These are phyloP conservation scores for Microdochium nivale DNA, from an alignment of 2,329 filamentous ascomycete species.

Conservation along the genomic window DNA sequence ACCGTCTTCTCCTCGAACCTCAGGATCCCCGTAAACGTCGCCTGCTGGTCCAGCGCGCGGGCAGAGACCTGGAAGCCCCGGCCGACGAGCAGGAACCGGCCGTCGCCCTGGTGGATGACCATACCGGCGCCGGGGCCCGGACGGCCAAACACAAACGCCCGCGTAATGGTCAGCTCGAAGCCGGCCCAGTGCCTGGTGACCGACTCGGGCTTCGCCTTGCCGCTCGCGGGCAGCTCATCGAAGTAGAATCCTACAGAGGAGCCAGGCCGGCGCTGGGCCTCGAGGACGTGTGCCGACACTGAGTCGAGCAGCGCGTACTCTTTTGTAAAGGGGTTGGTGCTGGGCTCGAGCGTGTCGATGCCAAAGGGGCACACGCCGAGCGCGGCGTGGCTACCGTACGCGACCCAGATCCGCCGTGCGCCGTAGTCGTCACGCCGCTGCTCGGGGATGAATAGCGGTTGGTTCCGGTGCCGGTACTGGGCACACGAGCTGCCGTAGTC, in stretches of 20 bases:
- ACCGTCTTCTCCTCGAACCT: slow-evolving; percentile 18
- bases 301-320: slow-evolving; percentile 24
- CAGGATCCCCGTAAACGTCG: background rate
- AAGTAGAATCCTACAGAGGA: slow-evolving; percentile 22
- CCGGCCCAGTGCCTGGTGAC: slow-evolving; percentile 16
- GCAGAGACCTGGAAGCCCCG: slow-evolving; percentile 7
- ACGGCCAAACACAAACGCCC: slow-evolving; percentile 21
- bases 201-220: slow-evolving; percentile 8
- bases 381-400: slow-evolving; percentile 21
- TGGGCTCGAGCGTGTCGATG: slow-evolving; percentile 16
- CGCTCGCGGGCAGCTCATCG: slow-evolving; percentile 10
- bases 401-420: slow-evolving; percentile 29
- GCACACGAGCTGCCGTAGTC: slow-evolving; percentile 32
- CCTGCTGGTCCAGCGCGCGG: slow-evolving; percentile 8
- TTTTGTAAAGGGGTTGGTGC: slow-evolving; percentile 14
- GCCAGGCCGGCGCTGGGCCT: slow-evolving; percentile 25
- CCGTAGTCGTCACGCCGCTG: slow-evolving; percentile 39
- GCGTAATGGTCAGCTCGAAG: slow-evolving; percentile 22
- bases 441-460: slow-evolving; percentile 43
- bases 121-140: slow-evolving; percentile 10
- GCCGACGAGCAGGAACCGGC: slow-evolving; percentile 16
- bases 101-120: slow-evolving; percentile 14
- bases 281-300: slow-evolving; percentile 5
- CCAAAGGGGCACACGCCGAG: slow-evolving; percentile 25
- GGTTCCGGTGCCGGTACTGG: slow-evolving; percentile 31